Evolutionary conservation across 192 early-diverging fungal genomes (phyloP).

Genomic region (Blastocladiella britannica): DNA sequence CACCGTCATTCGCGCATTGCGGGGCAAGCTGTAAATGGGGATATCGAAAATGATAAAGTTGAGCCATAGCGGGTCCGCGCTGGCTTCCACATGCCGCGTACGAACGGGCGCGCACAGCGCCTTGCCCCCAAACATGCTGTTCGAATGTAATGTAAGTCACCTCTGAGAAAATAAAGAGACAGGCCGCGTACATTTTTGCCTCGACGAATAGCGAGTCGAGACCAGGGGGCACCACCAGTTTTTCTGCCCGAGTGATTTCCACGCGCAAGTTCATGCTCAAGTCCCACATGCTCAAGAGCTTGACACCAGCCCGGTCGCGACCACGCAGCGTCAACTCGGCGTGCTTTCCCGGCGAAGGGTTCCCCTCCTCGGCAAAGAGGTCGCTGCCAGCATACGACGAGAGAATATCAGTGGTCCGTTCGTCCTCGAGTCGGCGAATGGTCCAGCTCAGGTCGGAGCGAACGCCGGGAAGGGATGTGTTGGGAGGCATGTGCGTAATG

Average conservation of each 20-base stretch:
- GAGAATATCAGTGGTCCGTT: no score
- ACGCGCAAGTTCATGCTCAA: not conserved
- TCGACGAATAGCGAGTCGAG: not conserved
- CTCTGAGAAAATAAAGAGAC: no score
- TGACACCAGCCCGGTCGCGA: not conserved
- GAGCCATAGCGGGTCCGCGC: not conserved
- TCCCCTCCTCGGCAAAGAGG: not conserved
- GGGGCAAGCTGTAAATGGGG: not conserved
- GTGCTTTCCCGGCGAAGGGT: not conserved
- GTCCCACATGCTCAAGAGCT: not conserved
- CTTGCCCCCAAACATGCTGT: not conserved
- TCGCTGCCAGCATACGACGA: not conserved
- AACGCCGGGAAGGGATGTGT: not conserved
- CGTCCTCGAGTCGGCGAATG: no score
- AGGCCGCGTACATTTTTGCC: not conserved
- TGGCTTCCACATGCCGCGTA: not conserved
- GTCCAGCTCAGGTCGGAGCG: not conserved
- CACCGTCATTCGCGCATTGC: not conserved
- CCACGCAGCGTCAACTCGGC: not conserved
- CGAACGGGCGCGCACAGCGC: not conserved
- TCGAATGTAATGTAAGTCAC: no score
- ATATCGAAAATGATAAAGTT: not conserved
- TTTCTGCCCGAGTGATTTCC: not conserved
- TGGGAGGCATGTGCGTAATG: not conserved
- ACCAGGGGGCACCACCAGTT: not conserved